Evolutionary conservation across 352 stramenopile species (phyloP), one percentile per base, ranked within the genome.

Genomic region (Phytophthora niederhauseri): DNA sequence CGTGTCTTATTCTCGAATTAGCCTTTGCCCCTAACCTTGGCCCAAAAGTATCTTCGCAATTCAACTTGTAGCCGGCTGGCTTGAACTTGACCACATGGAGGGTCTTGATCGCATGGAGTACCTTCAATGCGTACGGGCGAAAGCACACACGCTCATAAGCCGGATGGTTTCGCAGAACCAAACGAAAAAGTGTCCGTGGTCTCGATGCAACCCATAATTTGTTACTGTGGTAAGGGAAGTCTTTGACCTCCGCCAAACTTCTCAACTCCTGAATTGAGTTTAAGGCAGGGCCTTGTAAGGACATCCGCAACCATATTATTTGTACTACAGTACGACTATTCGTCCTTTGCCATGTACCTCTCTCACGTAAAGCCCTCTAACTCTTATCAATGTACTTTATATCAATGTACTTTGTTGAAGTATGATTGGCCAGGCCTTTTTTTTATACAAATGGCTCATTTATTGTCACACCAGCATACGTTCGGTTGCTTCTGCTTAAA

Each of bases 401-500:
- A 43, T 17, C 34, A 43, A 17, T 43, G 34, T 43, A 12, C 34
- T 43, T 43, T 43, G 34, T 43, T 15, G 36, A n/a, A 43, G 36
- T 12, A 43, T 43, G 12, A 8, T 43, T 43, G n/a, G 36, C 36
- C n/a, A 12, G 12, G 2, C n/a, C 36, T 4, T 4, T 17, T n/a
- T 15, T n/a, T 43, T 15, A 43, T 43, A 43, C 12, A n/a, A 43
- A n/a, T 43, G 4, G 36, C 36, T n/a, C 12, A 12, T 43, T 43
- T 43, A n/a, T 43, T 43, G 17, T 43, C 34, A 43, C 34, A 43
- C 11, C 34, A 43, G 34, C 34, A 43, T 43, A 43, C 34, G 17
- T 17, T 43, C 34, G 34, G 34, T 43, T 43, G 34, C 34, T 17
- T 43, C 11, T 43, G 34, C 14, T 49, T 45, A 22, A 64, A 70